Conservation (phyloP, 2,329 filamentous ascomycete genomes). For the Cladosporium sp. region DNA sequence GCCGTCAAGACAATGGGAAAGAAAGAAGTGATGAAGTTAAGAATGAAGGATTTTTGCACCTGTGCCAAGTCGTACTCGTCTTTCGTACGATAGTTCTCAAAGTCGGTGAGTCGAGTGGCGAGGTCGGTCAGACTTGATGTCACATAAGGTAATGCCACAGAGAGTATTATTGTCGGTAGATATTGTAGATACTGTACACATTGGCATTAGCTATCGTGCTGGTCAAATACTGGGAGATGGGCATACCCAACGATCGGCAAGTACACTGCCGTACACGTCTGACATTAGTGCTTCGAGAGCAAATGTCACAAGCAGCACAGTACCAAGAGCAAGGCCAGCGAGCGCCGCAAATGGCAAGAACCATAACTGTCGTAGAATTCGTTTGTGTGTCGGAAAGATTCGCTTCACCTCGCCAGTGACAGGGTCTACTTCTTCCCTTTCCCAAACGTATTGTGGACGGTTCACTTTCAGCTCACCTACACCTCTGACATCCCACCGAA, state of each 20-base stretch:
- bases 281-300: constrained; percentile 6
- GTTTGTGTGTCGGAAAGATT: constrained; percentile 7
- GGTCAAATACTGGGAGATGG: too few species aligned
- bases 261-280: constrained; percentile 4
- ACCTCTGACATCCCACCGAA: constrained; percentile 7
- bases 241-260: constrained; percentile 7
- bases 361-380: constrained; percentile 7
- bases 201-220: background rate
- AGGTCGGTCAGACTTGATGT: constrained; percentile 44
- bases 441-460: constrained; percentile 7
- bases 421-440: constrained; percentile 3
- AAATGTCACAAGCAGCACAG: constrained; percentile 5
- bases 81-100: constrained; percentile 83
- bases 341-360: constrained; percentile 4
- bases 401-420: constrained; percentile 9
- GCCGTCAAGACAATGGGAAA: constrained; percentile 84
- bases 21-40: constrained; percentile 96
- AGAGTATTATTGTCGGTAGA: background rate
- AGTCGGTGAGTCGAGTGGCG: constrained; percentile 50
- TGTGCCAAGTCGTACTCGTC: constrained; percentile 79
- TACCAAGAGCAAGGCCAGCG: background rate
- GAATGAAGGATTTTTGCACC: constrained; percentile 87
- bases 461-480: constrained; percentile 6
- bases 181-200: constrained; percentile 3
- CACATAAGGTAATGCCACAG: constrained; percentile 5